Evolutionary conservation across 1,284 basidiomycete genomes (phyloP), one percentile per base, ranked within the genome.

Genomic region (Leucoagaricus sp.): DNA sequence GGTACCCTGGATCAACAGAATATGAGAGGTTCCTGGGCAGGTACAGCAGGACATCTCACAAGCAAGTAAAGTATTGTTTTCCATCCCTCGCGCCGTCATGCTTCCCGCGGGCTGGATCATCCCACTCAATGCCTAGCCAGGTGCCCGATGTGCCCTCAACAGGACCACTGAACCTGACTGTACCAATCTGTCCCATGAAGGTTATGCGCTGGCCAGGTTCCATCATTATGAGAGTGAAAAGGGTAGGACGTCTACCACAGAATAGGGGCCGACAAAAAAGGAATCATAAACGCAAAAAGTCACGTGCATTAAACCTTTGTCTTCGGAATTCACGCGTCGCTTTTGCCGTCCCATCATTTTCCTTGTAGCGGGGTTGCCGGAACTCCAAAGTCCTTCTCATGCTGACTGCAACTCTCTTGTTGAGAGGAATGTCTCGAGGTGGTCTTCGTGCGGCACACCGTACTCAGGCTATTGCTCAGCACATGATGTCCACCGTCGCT

Each of bases 121-220:
- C 96, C 93, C 96, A 99, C 75, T 98, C 96, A 50, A 98, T 82
- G 12, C 96, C 96, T 4, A 96, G 81, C 96, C 96, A 99, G 13
- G 73, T 64, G 9, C 90, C 92, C 7, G 72, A 67, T 0, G 90
- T 85, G 17, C 82, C 81, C 13, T 84, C 75, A 13, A 96, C 85
- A 1, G 72, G 62, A 2, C 94, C 94, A 5, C 81, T 70, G 66
- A 84, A 96, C 70, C 75, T 84, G 58, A 96, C 72, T 0, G 93
- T 93, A 3, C 86, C 91, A 48, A 80, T 63, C 63, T 82, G 67
- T 21, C 77, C 81, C 47, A 75, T 70, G 51, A 79, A 70, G 59
- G 63, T 70, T 59, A 90, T 74, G 52, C 89, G 82, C 46, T 79
- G 74, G 55, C 83, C 85, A 26, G 26, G 33, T 40, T 52, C 26